Conservation (phyloP, 768 basidiomycete genomes). For the Kwoniella botswanensis region DNA sequence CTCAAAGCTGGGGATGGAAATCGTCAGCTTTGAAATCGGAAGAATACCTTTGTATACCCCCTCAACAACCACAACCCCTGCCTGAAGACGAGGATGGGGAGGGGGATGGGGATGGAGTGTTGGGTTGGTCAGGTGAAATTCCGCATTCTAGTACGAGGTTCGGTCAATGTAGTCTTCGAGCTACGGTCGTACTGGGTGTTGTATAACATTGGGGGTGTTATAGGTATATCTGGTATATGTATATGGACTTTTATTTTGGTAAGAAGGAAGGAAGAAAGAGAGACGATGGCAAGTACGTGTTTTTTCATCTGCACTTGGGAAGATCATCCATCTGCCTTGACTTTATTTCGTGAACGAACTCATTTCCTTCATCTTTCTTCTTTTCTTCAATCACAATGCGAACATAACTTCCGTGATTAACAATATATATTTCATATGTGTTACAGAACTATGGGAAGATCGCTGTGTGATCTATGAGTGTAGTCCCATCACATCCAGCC, state of each 20-base stretch:
- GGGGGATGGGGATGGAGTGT: constrained; percentile 52
- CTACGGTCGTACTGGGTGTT: constrained; percentile 77
- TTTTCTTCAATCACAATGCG: too few relatives aligned
- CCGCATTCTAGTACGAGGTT: constrained; percentile 36
- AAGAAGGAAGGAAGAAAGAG: neutral
- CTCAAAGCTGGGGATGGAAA: constrained; percentile 96
- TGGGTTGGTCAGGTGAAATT: constrained; percentile 60
- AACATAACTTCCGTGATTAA: too few relatives aligned
- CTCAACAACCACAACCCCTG: neutral
- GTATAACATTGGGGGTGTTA: constrained; percentile 60
- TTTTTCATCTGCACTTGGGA: neutral
- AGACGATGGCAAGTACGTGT: too few relatives aligned
- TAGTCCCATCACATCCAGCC: too few relatives aligned
- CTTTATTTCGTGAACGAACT: too few relatives aligned
- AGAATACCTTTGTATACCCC: constrained; percentile 59
- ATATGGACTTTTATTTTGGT: neutral
- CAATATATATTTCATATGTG: too few relatives aligned
- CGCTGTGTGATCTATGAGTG: too few relatives aligned
- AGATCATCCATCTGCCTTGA: neutral
- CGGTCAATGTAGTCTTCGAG: constrained; percentile 69
- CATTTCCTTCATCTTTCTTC: too few relatives aligned
- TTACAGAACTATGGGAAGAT: too few relatives aligned
- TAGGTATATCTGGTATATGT: neutral
- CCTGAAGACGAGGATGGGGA: neutral
- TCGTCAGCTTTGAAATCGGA: constrained; percentile 65